Evolutionary conservation across 805 yeast genomes (phyloP), one percentile per base, ranked within the genome.

Genomic region (Blastobotrys muscicola): DNA sequence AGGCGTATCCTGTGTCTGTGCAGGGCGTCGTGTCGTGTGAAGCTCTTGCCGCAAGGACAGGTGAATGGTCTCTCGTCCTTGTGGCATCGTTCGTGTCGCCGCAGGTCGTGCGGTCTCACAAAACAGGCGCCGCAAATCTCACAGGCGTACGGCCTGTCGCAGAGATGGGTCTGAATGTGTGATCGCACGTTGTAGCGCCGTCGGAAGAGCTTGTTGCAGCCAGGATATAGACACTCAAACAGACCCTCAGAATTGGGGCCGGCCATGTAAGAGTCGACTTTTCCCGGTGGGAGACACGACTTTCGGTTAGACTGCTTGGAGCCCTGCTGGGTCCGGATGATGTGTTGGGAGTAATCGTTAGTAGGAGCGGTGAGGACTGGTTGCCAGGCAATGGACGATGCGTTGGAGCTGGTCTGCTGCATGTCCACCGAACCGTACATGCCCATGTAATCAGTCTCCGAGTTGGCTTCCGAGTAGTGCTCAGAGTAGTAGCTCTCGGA

Each of bases 31-130:
- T 83, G 81, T 46, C 97, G 72, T 1, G 90, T 80, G 65, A 92
- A 92, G 49, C 80, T 80, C 64, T 89, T 90, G n/a, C 97, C 96
- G 66, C 99, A 94, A 0, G 83, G 82, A 64, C 98, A 92, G 23
- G 68, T 68, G 52, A 74, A 80, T 23, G 80, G 70, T 44, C 65
- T 72, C 48, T 80, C 79, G 42, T 78, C 87, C 43, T 76, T 71
- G 59, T 92, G 99, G 11, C 89, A 84, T 59, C 85, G 85, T 51
- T 77, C 79, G 58, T 92, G 99, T 48, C 99, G 75, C 47, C 85
- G 76, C 53, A 92, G 69, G 64, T 92, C 99, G 59, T 92, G 98
- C 50, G 90, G 95, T 49, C 99, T 74, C 16, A 92, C 99, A 67
- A 92, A 92, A 33, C 85, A 75, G 53, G 89, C 85, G 3, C 76